phyloP scores from a whole-genome alignment of 176 grass and related monocot species.

The Rhynchospora tenuis region DNA sequence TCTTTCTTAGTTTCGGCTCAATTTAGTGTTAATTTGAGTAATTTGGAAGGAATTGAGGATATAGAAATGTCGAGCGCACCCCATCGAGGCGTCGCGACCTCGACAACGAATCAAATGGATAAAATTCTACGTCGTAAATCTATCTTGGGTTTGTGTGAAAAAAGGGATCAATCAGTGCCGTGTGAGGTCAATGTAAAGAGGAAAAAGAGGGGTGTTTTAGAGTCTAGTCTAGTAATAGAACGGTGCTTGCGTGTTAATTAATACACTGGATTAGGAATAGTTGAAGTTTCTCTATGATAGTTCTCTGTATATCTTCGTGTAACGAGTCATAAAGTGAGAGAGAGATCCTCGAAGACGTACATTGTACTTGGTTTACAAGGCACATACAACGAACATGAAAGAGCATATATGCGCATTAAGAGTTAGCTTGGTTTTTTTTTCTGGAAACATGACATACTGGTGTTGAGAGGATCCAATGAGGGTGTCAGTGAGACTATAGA shows the following conservation, averaged over 20 bases:
- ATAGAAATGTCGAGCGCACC: too few relatives aligned
- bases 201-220: not conserved
- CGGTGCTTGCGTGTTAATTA: conserved; percentile 14
- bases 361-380: too few relatives aligned
- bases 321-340: not conserved
- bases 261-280: not conserved
- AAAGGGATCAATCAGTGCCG: conserved; percentile 7
- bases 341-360: not conserved
- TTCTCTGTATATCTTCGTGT: not conserved
- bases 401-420: not conserved
- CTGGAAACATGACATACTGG: not conserved
- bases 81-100: conserved; percentile 48
- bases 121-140: conserved; percentile 25
- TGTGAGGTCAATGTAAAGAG: conserved; percentile 29
- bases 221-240: conserved; percentile 24
- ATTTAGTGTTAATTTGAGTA: too few relatives aligned
- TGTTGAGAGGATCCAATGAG: conserved; percentile 1
- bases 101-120: conserved; percentile 24
- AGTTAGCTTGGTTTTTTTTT: conserved; percentile 8
- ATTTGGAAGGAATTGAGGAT: too few relatives aligned
- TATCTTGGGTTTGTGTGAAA: not conserved
- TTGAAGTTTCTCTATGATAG: not conserved
- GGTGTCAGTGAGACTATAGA: too few relatives aligned
- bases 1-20: too few relatives aligned
- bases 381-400: too few relatives aligned